These are phyloP conservation scores for Cucurbita moschata DNA, from an alignment of 306 rosid species.

Conservation along the genomic window DNA sequence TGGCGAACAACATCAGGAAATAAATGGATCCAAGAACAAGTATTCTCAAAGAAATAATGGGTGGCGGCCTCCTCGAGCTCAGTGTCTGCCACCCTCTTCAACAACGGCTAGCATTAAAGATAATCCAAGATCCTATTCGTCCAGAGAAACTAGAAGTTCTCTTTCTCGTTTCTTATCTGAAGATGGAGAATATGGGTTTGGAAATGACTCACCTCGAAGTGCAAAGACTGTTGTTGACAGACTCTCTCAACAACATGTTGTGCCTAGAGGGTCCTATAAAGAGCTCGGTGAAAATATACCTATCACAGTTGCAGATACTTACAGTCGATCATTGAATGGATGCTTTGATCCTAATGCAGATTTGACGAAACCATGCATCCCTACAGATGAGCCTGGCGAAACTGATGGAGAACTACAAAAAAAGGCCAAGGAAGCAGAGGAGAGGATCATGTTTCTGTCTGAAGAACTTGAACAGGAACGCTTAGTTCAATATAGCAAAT, in stretches of 20 bases:
- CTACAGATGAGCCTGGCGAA: constrained; percentile 33
- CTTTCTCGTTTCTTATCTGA: constrained; percentile 33
- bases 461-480: constrained; percentile 53
- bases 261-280: constrained; percentile 25
- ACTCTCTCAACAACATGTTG: constrained; percentile 49
- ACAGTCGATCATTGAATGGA: constrained; percentile 41
- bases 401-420: constrained; percentile 40
- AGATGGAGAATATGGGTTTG: constrained; percentile 60
- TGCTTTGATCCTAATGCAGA: constrained; percentile 33
- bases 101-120: constrained; percentile 39
- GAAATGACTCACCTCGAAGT: constrained; percentile 64
- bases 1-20: constrained; percentile 71
- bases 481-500: constrained; percentile 39
- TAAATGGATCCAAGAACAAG: constrained; percentile 22
- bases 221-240: constrained; percentile 83
- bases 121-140: constrained; percentile 52
- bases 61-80: constrained; percentile 68
- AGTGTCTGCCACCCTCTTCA: constrained; percentile 49
- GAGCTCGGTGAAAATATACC: constrained; percentile 44
- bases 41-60: constrained; percentile 28
- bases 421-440: constrained; percentile 63
- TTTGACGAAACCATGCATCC: constrained; percentile 24
- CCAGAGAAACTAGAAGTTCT: constrained; percentile 47
- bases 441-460: constrained; percentile 52
- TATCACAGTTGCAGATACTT: constrained; percentile 59